Base-by-base conservation (phyloP, 106 monocot genomes). In the Platanthera guangdongensis region DNA sequence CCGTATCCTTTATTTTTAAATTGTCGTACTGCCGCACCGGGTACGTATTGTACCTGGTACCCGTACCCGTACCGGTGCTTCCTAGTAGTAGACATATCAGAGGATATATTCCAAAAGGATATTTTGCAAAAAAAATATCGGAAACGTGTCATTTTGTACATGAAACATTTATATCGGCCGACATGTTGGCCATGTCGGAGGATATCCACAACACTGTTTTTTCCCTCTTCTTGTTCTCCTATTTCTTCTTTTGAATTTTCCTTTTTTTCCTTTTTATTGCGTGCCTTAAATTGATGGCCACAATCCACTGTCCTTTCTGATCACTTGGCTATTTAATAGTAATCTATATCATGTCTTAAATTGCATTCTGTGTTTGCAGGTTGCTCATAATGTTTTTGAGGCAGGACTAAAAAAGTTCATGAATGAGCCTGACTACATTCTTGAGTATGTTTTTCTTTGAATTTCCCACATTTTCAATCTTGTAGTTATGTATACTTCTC, bases 371-470 rank as follows among this genome's bases (percentile, higher is more conserved):
- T 74, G 65, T 32, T 80, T 87, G 75, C 80, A 97, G 97, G 86
- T 89, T 74, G 97, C 97, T 16, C 91, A 94, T 68, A 97, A 86
- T 86, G 84, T 97, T 76, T 97, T 97, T 86, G 97, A 97, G 77
- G 84, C 80, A 78, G 97, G 97, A 46, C 78, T 97, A 52, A 94
- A 91, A 82, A 89, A 80, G 82, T 97, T 94, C 78, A 94, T 94
- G 86, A 84, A 97, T 71, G 97, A 94, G 76, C 94, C 93, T 70
- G 89, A 84, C 51, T 97, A 97, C 74, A 92, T 97, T 65, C 89
- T 97, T 82, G 94, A 97, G 97, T 97, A 92, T 79, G 84, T 81
- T 78, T 51, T 50, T 51, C 9, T 0, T 0, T 50, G 12, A 72
- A 13, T 71, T 48, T 2, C 4, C 49, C 8, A 21, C 5, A 63